These are phyloP conservation scores for Digitaria exilis DNA, from an alignment of 202 grass and related monocot species.

Conservation along the genomic window DNA sequence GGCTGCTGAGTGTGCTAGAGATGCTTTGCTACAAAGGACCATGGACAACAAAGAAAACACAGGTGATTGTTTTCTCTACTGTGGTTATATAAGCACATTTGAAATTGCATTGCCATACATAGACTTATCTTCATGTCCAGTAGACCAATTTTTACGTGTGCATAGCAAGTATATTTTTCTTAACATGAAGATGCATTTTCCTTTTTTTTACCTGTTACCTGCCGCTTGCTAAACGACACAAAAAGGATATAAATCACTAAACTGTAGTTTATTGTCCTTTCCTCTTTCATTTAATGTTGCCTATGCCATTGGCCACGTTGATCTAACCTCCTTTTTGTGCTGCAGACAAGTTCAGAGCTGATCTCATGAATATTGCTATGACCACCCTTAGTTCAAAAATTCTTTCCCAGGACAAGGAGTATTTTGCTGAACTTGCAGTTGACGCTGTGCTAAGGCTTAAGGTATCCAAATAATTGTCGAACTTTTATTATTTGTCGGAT, in stretches of 20 bases:
- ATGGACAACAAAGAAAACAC: constrained; percentile 93
- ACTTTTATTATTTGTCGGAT: neutral
- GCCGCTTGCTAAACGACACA: neutral
- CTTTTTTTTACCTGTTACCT: neutral
- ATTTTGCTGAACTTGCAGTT: constrained; percentile 94
- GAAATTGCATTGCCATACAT: neutral
- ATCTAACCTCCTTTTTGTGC: neutral
- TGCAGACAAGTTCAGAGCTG: constrained; percentile 82
- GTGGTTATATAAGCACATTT: neutral
- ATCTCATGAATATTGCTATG: constrained; percentile 98
- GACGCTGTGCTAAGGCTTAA: constrained; percentile 98
- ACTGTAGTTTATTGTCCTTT: neutral
- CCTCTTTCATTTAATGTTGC: neutral
- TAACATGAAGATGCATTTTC: neutral
- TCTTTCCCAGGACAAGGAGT: constrained; percentile 96
- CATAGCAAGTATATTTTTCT: neutral
- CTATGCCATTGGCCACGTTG: neutral
- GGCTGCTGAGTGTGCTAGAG: constrained; percentile 79
- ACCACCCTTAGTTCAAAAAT: constrained; percentile 98
- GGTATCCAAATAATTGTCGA: constrained; percentile 45
- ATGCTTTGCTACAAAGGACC: constrained; percentile 71
- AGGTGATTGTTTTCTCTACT: constrained; percentile 48
- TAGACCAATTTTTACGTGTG: neutral
- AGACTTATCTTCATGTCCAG: neutral
- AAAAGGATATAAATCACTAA: neutral